These are phyloP conservation scores for Cladobotryum protrusum DNA, from an alignment of 2,329 filamentous ascomycete genomes.

Conservation along the genomic window DNA sequence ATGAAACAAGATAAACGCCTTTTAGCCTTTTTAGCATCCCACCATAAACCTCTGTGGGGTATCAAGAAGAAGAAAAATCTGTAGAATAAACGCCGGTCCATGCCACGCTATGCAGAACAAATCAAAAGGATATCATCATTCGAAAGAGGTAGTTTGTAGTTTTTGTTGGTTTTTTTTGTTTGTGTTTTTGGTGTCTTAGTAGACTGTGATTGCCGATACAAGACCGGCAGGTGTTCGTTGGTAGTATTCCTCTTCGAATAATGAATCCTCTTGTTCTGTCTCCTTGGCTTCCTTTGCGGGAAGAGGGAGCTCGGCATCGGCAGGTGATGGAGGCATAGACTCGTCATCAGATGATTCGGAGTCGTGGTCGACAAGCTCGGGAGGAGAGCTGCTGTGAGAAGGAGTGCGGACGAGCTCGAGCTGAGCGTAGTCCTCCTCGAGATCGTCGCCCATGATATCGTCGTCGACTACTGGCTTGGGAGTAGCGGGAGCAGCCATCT, in stretches of 20 bases:
- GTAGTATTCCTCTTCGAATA: slow-evolving; percentile 50
- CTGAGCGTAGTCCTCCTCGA: slow-evolving; percentile 59
- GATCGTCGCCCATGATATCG: slow-evolving; percentile 44
- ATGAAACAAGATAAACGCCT: slow-evolving; percentile 2
- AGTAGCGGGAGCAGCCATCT: slow-evolving; percentile 39
- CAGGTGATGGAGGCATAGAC: slow-evolving; percentile 69
- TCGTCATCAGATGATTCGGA: slow-evolving; percentile 68
- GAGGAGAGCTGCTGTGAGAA: slow-evolving; percentile 60
- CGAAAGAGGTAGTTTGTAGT: slow-evolving; percentile 9
- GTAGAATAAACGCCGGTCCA: slow-evolving; percentile 2
- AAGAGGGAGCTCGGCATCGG: slow-evolving; percentile 52
- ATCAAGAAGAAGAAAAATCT: slow-evolving; percentile 2
- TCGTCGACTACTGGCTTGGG: slow-evolving; percentile 35
- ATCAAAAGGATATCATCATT: slow-evolving; percentile 8
- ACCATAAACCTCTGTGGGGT: slow-evolving; percentile 2
- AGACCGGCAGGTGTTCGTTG: slow-evolving; percentile 44
- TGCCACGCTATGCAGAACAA: slow-evolving; percentile 9
- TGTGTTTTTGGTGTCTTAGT: slow-evolving; percentile 31
- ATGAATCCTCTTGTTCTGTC: slow-evolving; percentile 35
- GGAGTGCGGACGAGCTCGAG: slow-evolving; percentile 63
- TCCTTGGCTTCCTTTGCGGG: slow-evolving; percentile 48
- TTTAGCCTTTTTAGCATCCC: slow-evolving; percentile 6
- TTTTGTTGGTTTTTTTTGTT: background rate
- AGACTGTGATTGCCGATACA: slow-evolving; percentile 51
- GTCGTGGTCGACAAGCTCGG: slow-evolving; percentile 64